Evolutionary conservation across 1,284 basidiomycete species (phyloP).

Genomic region (Golubevia sp.): DNA sequence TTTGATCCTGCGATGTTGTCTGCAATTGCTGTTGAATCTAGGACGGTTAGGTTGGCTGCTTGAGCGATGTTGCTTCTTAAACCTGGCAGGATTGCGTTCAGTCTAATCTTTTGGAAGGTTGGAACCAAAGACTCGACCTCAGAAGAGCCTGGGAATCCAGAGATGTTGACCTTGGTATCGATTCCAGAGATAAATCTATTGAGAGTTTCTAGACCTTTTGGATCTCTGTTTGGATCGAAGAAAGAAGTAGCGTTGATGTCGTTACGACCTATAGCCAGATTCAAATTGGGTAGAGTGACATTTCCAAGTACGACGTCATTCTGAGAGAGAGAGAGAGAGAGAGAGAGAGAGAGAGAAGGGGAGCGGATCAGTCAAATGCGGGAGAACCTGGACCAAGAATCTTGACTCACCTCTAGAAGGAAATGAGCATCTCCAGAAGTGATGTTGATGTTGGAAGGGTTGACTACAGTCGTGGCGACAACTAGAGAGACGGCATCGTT

Average conservation of each 20-base stretch:
- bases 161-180: slow-evolving; percentile 52
- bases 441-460: no score
- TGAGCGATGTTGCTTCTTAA: slow-evolving; percentile 69
- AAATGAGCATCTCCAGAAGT: no score
- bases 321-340: no score
- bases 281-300: slow-evolving; percentile 36
- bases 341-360: no score
- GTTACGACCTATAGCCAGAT: slow-evolving; percentile 44
- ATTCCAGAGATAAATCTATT: slow-evolving; percentile 71
- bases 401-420: no score
- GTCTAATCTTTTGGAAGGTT: slow-evolving; percentile 71
- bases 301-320: slow-evolving; percentile 33
- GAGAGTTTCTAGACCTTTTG: slow-evolving; percentile 71
- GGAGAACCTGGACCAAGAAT: no score
- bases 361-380: no score
- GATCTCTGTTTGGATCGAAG: slow-evolving; percentile 69
- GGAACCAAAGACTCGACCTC: slow-evolving; percentile 68
- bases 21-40: slow-evolving; percentile 70
- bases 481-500: slow-evolving; percentile 69
- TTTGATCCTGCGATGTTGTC: slow-evolving; percentile 73
- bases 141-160: slow-evolving; percentile 71
- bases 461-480: slow-evolving; percentile 63
- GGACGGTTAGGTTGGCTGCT: slow-evolving; percentile 68
- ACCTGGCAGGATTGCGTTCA: slow-evolving; percentile 71
- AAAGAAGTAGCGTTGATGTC: slow-evolving; percentile 46